phyloP scores from a whole-genome alignment of 1,139 yeast genomes.

The Maudiozyma humilis region DNA sequence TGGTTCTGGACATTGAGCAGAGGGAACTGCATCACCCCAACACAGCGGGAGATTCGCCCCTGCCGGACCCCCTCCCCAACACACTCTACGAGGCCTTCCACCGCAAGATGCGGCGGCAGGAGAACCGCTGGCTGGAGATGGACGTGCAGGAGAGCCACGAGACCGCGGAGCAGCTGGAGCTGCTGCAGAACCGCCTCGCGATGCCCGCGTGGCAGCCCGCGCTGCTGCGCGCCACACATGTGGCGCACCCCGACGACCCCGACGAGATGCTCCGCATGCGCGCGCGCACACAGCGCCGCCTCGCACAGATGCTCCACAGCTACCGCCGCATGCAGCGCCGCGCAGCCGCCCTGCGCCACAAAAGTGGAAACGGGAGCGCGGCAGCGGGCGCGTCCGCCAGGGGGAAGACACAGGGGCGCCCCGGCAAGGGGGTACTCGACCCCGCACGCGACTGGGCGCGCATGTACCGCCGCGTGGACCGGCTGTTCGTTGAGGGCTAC shows the following conservation, averaged over 20 bases:
- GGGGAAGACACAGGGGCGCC: too few relatives aligned
- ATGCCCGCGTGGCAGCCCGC: slow-evolving; percentile 50
- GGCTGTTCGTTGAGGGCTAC: slow-evolving; percentile 18
- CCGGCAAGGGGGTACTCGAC: too few relatives aligned
- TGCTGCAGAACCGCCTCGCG: slow-evolving; percentile 32
- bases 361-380: too few relatives aligned
- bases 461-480: slow-evolving; percentile 18
- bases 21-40: too few relatives aligned
- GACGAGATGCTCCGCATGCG: slow-evolving; percentile 46
- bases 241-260: slow-evolving; percentile 40
- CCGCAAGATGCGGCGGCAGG: slow-evolving; percentile 57
- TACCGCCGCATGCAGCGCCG: slow-evolving; percentile 38
- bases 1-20: slow-evolving; percentile 18
- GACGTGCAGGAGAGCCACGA: slow-evolving; percentile 48
- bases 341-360: slow-evolving; percentile 11
- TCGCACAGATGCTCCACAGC: slow-evolving; percentile 40
- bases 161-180: slow-evolving; percentile 34
- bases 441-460: slow-evolving; percentile 12
- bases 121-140: slow-evolving; percentile 49
- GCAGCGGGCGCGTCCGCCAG: too few relatives aligned
- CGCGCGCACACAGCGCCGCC: slow-evolving; percentile 43
- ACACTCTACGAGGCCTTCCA: slow-evolving; percentile 44
- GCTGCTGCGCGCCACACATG: slow-evolving; percentile 46
- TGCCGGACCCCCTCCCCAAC: slow-evolving; percentile 38
- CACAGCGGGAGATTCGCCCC: too few relatives aligned